phyloP scores from a whole-genome alignment of 1,139 yeast genomes.

The Taphrina wiesneri region DNA sequence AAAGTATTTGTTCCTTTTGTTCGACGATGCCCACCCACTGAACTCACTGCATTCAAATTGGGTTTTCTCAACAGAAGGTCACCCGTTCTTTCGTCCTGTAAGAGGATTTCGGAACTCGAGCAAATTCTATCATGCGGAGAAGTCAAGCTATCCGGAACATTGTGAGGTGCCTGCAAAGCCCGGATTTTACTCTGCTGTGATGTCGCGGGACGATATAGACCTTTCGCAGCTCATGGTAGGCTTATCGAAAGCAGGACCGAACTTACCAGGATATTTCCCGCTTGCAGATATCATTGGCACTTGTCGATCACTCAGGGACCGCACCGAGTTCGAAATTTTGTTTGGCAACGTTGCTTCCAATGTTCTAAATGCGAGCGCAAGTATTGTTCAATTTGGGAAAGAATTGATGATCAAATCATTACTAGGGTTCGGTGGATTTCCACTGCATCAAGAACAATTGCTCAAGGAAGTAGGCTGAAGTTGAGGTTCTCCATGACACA shows the following conservation, averaged over 20 bases:
- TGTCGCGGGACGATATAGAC: conserved; percentile 16
- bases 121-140: neutral
- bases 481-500: conserved; percentile 1
- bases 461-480: conserved; percentile 12
- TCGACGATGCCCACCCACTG: conserved; percentile 63
- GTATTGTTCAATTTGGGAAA: conserved; percentile 14
- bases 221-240: neutral
- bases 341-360: conserved; percentile 7
- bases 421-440: conserved; percentile 12
- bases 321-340: conserved; percentile 7
- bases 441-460: neutral
- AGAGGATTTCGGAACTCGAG: neutral
- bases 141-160: neutral
- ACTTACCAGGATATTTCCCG: neutral
- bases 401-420: conserved; percentile 19
- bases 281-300: neutral
- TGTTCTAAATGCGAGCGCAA: conserved; percentile 1
- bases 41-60: conserved; percentile 59
- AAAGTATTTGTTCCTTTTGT: conserved; percentile 79
- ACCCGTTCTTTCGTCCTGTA: conserved; percentile 52
- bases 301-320: neutral
- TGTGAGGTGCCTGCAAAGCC: neutral
- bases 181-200: conserved; percentile 10
- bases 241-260: neutral
- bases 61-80: conserved; percentile 90